Conservation (phyloP, 345 rosid species). For the Hevea brasiliensis region DNA sequence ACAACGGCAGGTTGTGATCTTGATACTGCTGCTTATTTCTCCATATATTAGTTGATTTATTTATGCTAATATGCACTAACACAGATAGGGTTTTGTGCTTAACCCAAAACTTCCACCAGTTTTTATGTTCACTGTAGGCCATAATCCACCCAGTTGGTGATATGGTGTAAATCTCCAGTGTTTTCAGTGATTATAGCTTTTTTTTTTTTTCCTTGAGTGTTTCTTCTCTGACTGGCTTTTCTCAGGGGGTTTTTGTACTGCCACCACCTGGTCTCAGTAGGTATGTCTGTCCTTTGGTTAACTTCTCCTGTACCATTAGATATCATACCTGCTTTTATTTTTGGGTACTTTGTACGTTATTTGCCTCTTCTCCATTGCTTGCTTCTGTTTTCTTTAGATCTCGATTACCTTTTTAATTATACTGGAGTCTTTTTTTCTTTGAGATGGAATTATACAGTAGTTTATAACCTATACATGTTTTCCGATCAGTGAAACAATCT, state of each 20-base stretch:
- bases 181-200: constrained; percentile 15
- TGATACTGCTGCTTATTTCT: constrained; percentile 6
- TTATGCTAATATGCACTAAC: not conserved
- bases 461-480: not conserved
- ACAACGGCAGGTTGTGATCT: not conserved
- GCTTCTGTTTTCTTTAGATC: not conserved
- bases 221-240: constrained; percentile 17
- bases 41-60: not conserved
- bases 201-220: not conserved
- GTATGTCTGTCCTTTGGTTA: constrained; percentile 38
- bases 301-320: constrained; percentile 9
- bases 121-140: constrained; percentile 8
- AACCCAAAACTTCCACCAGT: constrained; percentile 4
- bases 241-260: constrained; percentile 16
- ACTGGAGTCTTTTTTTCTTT: constrained; percentile 1
- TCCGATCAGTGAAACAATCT: constrained; percentile 10
- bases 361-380: not conserved
- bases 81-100: constrained; percentile 21
- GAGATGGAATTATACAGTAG: not conserved
- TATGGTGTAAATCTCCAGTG: constrained; percentile 12
- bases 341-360: constrained; percentile 11
- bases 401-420: not conserved
- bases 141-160: not conserved
- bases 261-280: constrained; percentile 25
- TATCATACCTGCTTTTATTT: constrained; percentile 18